phyloP scores from a whole-genome alignment of 148 eudicot genomes.

The Chenopodium formosanum region DNA sequence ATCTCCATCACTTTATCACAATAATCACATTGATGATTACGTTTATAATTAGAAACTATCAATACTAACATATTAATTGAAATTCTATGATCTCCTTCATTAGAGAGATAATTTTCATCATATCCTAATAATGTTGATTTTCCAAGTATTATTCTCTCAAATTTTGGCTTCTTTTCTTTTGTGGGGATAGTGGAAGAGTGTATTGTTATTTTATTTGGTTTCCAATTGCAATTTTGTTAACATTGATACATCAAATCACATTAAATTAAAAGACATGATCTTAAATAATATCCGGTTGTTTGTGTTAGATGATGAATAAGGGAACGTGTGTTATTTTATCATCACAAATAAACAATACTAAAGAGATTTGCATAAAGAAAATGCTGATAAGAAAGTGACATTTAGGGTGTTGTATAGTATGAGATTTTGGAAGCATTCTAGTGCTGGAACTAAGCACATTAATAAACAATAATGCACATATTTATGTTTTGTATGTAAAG shows the following conservation, averaged over 20 bases:
- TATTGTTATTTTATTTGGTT: neutral
- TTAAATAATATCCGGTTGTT: neutral
- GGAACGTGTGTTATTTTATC: neutral
- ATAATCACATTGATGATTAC: neutral
- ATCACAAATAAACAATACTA: neutral
- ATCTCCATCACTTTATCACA: neutral
- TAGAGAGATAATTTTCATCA: too few relatives aligned
- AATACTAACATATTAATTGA: neutral
- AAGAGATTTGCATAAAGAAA: neutral
- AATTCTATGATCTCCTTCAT: too few relatives aligned
- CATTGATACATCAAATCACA: neutral
- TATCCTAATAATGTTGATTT: neutral
- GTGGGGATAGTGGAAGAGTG: neutral
- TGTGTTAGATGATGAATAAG: neutral
- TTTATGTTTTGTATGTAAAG: too few relatives aligned
- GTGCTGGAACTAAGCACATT: too few relatives aligned
- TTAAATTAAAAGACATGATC: neutral
- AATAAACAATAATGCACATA: too few relatives aligned
- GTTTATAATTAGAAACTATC: neutral
- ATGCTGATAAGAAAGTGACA: neutral
- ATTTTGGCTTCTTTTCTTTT: neutral
- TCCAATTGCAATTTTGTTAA: neutral
- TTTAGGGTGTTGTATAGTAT: neutral
- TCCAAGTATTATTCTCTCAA: neutral
- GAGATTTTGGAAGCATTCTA: neutral